Percentiles rank a stretch among this genome's conserved stretches.
Conservation (phyloP, 805 yeast species). For the Tetrapisispora arboricola region DNA sequence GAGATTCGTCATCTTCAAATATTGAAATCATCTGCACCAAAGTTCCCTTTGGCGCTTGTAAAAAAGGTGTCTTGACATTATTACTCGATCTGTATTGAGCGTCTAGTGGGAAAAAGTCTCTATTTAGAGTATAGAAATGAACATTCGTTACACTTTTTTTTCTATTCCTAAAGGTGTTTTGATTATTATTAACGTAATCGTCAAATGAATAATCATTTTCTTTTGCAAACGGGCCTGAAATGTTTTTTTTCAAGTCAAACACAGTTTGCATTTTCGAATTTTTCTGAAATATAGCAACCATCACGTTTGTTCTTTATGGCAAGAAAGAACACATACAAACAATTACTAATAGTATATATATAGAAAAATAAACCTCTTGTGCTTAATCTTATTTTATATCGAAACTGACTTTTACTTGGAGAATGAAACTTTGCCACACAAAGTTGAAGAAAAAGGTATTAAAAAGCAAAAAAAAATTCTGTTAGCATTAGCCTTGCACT, state of each 20-base stretch:
- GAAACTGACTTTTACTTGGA: no score
- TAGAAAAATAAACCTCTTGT: no score
- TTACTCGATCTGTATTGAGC: background rate
- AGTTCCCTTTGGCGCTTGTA: constrained; percentile 4
- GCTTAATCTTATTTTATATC: no score
- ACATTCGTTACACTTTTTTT: background rate
- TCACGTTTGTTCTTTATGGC: background rate
- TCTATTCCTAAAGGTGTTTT: background rate
- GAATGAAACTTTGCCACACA: no score
- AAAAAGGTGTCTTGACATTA: background rate
- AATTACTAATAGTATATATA: no score
- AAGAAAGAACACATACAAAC: no score
- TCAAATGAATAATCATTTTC: background rate
- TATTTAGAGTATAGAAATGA: constrained; percentile 4
- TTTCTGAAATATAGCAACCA: background rate
- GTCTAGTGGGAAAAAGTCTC: constrained; percentile 2
- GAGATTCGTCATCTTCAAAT: constrained; percentile 3
- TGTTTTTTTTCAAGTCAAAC: constrained; percentile 1
- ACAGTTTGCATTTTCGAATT: background rate
- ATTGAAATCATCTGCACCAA: constrained; percentile 11
- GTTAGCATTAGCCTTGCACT: no score
- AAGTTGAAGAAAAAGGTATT: no score
- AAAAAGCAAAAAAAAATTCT: no score
- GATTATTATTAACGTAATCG: background rate
- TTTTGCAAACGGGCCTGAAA: constrained; percentile 1